Percentiles rank a stretch among this genome's conserved stretches.
Conservation (phyloP, 2,329 filamentous ascomycete genomes). For the Pestalotiopsis sp. region DNA sequence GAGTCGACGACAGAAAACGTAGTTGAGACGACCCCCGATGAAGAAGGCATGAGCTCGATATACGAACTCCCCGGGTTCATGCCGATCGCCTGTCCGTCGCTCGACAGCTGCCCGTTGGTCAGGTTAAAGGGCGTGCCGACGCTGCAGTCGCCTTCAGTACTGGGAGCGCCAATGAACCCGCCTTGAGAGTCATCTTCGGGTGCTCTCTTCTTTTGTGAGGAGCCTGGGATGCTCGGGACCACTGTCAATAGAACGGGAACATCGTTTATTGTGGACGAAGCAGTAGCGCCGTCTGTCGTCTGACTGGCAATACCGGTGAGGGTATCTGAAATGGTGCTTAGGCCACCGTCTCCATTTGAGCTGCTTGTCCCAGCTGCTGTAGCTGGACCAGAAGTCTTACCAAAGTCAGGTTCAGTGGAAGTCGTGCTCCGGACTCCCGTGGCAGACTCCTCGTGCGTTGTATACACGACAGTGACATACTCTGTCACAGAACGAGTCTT, state of each 20-base stretch:
- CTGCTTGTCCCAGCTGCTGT: rapidly evolving
- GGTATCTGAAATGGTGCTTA: not conserved
- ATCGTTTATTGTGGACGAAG: not conserved
- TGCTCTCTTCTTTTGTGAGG: not conserved
- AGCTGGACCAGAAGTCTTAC: not conserved
- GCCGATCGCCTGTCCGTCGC: not conserved
- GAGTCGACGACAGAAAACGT: not conserved
- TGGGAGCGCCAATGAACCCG: not conserved
- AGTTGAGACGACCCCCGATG: not conserved
- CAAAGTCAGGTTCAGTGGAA: not conserved
- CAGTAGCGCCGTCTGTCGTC: not conserved
- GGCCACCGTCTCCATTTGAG: not conserved
- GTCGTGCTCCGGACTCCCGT: not conserved
- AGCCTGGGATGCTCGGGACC: not conserved
- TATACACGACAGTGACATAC: not conserved
- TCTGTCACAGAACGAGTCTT: not conserved
- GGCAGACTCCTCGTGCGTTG: not conserved
- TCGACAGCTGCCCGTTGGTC: not conserved
- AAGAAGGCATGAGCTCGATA: not conserved
- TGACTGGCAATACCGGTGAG: not conserved
- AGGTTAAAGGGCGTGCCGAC: not conserved
- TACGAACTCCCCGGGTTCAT: not conserved
- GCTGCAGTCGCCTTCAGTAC: not conserved
- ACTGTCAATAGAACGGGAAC: not conserved
- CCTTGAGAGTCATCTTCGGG: not conserved